Conservation (phyloP, 1,284 basidiomycete genomes). For the Boletus semigastroideus region DNA sequence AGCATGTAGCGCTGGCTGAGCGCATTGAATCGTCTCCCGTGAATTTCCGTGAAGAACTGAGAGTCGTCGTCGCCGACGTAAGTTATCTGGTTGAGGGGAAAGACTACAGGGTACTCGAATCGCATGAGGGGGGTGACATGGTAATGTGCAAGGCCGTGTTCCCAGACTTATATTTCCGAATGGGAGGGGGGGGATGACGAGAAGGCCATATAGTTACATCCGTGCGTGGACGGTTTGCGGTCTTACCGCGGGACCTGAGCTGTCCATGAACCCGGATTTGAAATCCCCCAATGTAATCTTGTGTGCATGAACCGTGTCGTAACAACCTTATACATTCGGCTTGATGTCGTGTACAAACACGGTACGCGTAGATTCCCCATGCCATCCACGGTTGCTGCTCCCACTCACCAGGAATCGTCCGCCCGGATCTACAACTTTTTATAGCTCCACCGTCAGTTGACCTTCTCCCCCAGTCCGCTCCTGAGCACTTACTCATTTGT, state of each 20-base stretch:
- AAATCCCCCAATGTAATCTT: constrained; percentile 33
- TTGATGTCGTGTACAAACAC: constrained; percentile 91
- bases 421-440: constrained; percentile 82
- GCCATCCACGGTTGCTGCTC: constrained; percentile 94
- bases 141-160: constrained; percentile 1
- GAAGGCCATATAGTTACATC: constrained; percentile 25
- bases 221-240: constrained; percentile 29
- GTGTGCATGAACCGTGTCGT: constrained; percentile 22
- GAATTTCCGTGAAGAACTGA: constrained; percentile 47
- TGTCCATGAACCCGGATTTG: constrained; percentile 19
- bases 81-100: constrained; percentile 36
- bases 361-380: constrained; percentile 85
- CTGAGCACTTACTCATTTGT: constrained; percentile 69
- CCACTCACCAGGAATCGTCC: constrained; percentile 87
- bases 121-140: constrained; percentile 31
- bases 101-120: constrained; percentile 33
- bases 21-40: constrained; percentile 50
- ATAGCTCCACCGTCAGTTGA: constrained; percentile 22
- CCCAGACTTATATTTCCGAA: constrained; percentile 32
- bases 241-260: constrained; percentile 35
- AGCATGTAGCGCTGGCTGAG: constrained; percentile 56
- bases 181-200: constrained; percentile 32
- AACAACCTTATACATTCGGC: constrained; percentile 34
- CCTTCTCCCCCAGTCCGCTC: constrained; percentile 9
- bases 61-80: constrained; percentile 45